Evolutionary conservation across 805 yeast genomes (phyloP), one percentile per base, ranked within the genome.

Genomic region (Nakazawaea molendinolei): DNA sequence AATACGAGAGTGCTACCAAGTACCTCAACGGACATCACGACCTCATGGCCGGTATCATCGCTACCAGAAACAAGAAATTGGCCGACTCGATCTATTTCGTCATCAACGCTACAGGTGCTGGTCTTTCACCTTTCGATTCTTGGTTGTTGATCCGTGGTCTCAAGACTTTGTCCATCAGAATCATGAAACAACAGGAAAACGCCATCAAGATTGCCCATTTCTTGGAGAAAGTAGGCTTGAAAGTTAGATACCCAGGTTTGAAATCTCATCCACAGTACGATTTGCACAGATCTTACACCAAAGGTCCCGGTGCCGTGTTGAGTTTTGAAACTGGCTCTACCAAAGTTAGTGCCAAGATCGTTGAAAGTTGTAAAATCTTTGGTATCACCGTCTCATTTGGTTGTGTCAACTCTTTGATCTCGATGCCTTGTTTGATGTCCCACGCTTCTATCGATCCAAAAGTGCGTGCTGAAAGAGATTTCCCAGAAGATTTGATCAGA

Each of bases 381-480:
- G 86, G 89, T 26, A 86, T 89, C 45, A 85, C 95, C 5, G 97
- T 89, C 7, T 83, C 95, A 8, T 89, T 89, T 60, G 97, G 97
- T 16, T 83, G 95, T 56, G 95, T 90, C 42, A 86, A 86, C 65
- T 84, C 95, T 13, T 69, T 89, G 53, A 86, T 89, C 40, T 86
- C 95, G 26, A 74, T 89, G 79, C 97, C 97, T 12, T 86, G 97
- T 58, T 74, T 75, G 58, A 89, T 89, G 97, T 85, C 95, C 5
- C 97, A 89, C 54, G 97, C 97, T n/a, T 81, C 95, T 3, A 89
- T 89, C 44, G 95, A 87, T 48, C 81, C 87, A 18, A 76, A 84
- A 52, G 79, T 86, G 3, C 76, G 97, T 58, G 79, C 78, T 33
- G 94, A 83, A 56, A 76, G 97, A 56, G 86, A 79, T 30, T 78